A percentile compares a stretch with the other conserved stretches of the same genome.
phyloP scores from a whole-genome alignment of 306 rosid species.

The Fragaria ananassa region DNA sequence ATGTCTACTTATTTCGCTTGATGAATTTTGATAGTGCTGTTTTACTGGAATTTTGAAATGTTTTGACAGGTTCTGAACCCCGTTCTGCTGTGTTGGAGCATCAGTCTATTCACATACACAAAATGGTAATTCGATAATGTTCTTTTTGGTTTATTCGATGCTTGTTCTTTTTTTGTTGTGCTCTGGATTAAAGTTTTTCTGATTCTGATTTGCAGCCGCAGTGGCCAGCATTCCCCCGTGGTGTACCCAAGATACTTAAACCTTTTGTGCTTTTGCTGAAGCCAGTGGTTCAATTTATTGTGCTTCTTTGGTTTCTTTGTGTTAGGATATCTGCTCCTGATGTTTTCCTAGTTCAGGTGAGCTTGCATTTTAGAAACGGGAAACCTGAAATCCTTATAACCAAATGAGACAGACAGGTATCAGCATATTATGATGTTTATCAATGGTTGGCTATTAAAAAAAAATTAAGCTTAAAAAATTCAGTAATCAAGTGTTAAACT shows the following conservation, averaged over 20 bases:
- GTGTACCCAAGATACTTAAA: constrained; percentile 57
- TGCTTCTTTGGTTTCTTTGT: constrained; percentile 91
- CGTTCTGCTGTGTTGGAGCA: constrained; percentile 61
- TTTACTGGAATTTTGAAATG: constrained; percentile 18
- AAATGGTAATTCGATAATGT: constrained; percentile 47
- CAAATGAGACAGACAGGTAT: too few relatives aligned
- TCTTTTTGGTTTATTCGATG: too few relatives aligned
- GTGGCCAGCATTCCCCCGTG: constrained; percentile 51
- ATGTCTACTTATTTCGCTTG: constrained; percentile 5
- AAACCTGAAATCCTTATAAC: background rate
- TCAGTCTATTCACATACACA: constrained; percentile 63
- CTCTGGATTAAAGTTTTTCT: background rate
- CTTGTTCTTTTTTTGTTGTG: background rate
- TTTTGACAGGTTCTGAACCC: constrained; percentile 79
- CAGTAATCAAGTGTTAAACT: background rate
- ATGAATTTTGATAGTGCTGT: background rate
- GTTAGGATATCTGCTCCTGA: constrained; percentile 69
- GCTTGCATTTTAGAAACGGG: constrained; percentile 7
- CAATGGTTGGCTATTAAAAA: background rate
- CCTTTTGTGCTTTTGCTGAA: constrained; percentile 65
- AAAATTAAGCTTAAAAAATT: background rate
- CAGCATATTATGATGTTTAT: background rate
- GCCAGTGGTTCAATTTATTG: constrained; percentile 64
- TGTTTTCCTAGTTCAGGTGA: constrained; percentile 85
- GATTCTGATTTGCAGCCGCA: constrained; percentile 52